phyloP scores from a whole-genome alignment of 306 rosid species.

The Trifolium pratense region DNA sequence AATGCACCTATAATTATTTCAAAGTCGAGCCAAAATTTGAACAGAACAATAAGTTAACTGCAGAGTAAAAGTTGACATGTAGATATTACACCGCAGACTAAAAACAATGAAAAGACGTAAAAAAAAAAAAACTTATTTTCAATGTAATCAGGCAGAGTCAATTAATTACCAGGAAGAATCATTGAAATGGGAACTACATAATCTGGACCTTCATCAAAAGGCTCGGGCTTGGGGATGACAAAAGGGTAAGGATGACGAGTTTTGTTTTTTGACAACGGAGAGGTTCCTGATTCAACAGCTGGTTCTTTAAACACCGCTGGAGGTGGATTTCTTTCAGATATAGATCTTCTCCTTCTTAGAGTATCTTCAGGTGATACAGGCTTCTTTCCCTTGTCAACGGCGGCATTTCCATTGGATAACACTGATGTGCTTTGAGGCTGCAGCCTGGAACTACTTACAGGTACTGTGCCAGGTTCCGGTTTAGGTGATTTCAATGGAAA shows the following conservation, averaged over 20 bases:
- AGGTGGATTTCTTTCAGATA: slow-evolving; percentile 40
- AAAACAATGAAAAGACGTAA: not conserved
- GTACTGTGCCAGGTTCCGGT: slow-evolving; percentile 51
- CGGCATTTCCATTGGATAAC: slow-evolving; percentile 45
- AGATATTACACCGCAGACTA: slow-evolving; percentile 10
- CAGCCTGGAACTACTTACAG: slow-evolving; percentile 44
- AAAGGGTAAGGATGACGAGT: slow-evolving; percentile 43
- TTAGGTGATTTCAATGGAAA: slow-evolving; percentile 55
- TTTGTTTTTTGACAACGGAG: slow-evolving; percentile 41
- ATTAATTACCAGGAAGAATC: slow-evolving; percentile 64
- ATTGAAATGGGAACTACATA: slow-evolving; percentile 62
- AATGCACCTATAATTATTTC: slow-evolving; percentile 22
- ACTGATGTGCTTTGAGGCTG: slow-evolving; percentile 29
- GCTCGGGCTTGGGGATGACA: slow-evolving; percentile 86
- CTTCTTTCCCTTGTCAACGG: slow-evolving; percentile 70
- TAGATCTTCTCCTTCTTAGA: slow-evolving; percentile 43
- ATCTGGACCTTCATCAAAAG: slow-evolving; percentile 50
- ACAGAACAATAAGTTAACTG: slow-evolving; percentile 2
- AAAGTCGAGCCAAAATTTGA: slow-evolving; percentile 6
- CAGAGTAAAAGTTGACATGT: slow-evolving; percentile 13
- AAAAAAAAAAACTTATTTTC: slow-evolving; percentile 11
- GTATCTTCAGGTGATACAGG: slow-evolving; percentile 55
- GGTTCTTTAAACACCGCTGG: slow-evolving; percentile 50
- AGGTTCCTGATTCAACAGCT: slow-evolving; percentile 45
- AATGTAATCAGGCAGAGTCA: slow-evolving; percentile 2